phyloP scores from a whole-genome alignment of 1,284 basidiomycete species.

The Fistulinella cinereoalba region DNA sequence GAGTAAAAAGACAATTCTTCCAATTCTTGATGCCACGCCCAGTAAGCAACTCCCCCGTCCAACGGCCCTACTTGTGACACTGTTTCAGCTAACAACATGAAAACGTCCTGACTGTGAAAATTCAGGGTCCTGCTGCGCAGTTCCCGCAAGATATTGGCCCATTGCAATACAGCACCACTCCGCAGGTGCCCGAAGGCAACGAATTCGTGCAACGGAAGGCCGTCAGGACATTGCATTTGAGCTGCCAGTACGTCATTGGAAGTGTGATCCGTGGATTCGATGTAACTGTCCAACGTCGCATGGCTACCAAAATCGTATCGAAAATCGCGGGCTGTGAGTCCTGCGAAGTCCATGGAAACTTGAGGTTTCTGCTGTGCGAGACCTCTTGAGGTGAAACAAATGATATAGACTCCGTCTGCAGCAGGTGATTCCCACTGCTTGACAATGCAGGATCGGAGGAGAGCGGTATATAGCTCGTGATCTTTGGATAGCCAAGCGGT shows the following conservation, averaged over 20 bases:
- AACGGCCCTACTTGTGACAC: slow-evolving; percentile 40
- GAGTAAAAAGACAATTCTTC: slow-evolving; percentile 28
- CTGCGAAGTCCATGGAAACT: no score
- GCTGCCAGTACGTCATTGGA: slow-evolving; percentile 40
- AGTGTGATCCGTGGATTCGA: slow-evolving; percentile 33
- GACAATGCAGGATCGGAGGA: no score
- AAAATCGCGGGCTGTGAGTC: no score
- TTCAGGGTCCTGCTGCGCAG: slow-evolving; percentile 36
- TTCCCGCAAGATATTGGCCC: slow-evolving; percentile 46
- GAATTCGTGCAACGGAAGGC: slow-evolving; percentile 41
- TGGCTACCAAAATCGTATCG: no score
- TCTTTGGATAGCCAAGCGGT: no score
- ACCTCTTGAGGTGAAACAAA: background rate
- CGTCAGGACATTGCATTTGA: slow-evolving; percentile 36
- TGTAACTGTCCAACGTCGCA: no score
- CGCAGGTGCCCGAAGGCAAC: slow-evolving; percentile 41
- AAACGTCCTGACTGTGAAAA: slow-evolving; percentile 38
- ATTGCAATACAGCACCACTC: slow-evolving; percentile 42
- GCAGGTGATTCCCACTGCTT: slow-evolving; percentile 12
- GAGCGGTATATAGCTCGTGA: no score
- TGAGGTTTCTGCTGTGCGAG: no score
- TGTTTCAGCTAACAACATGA: slow-evolving; percentile 39
- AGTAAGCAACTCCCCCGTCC: slow-evolving; percentile 5
- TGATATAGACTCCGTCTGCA: slow-evolving; percentile 1
- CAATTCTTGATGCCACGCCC: slow-evolving; percentile 36